phyloP scores from a whole-genome alignment of 768 basidiomycete species.

The Hirschioporus abietinus region DNA sequence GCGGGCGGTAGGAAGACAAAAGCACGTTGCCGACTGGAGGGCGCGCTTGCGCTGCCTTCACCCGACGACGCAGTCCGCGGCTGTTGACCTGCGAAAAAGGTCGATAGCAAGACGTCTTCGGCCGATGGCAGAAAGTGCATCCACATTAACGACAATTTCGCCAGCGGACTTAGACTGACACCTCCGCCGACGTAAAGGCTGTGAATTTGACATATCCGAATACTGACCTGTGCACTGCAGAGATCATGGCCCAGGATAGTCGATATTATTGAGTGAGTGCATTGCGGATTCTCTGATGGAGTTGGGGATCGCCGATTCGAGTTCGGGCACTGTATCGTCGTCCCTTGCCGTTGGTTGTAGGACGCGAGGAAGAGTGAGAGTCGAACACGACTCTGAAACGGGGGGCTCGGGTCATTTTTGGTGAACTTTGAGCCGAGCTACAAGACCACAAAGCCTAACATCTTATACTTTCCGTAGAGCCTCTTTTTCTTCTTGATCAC shows the following conservation, averaged over 20 bases:
- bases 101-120: neutral
- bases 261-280: neutral
- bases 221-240: neutral
- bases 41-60: neutral
- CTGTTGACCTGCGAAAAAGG: neutral
- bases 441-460: neutral
- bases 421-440: neutral
- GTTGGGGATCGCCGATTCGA: neutral
- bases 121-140: neutral
- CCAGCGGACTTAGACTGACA: neutral
- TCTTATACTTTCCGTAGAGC: neutral
- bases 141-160: neutral
- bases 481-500: neutral
- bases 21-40: neutral
- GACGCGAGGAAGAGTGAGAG: conserved; percentile 72
- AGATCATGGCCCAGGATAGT: neutral
- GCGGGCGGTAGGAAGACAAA: too few species aligned
- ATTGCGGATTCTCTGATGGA: neutral
- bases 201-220: neutral
- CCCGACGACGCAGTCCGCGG: neutral
- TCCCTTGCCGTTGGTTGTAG: conserved; percentile 22
- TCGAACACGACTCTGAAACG: conserved; percentile 48
- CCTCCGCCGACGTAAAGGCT: neutral
- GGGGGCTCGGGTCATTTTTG: neutral
- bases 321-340: neutral